These are phyloP conservation scores for Neurospora sp. DNA, from an alignment of 2,329 filamentous ascomycete species.

Conservation along the genomic window DNA sequence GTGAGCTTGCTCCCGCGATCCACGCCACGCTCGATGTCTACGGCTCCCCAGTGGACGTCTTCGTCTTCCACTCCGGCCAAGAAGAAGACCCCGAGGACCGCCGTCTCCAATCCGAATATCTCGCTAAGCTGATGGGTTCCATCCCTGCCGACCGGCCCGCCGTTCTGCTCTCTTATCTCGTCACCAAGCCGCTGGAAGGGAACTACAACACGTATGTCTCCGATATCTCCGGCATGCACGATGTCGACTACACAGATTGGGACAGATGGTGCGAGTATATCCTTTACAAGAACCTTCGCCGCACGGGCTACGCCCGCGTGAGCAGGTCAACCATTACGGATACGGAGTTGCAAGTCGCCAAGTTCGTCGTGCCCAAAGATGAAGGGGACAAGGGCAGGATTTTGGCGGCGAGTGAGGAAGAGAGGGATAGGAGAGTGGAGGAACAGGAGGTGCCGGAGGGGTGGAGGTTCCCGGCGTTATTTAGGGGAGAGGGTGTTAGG, in stretches of 20 bases:
- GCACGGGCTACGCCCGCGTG: conserved; percentile 82
- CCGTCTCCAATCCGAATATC: conserved; percentile 74
- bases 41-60: conserved; percentile 80
- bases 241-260: conserved; percentile 88
- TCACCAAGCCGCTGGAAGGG: conserved; percentile 79
- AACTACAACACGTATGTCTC: conserved; percentile 97
- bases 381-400: conserved; percentile 43
- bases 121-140: conserved; percentile 78
- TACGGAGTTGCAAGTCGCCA: conserved; percentile 92
- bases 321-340: conserved; percentile 89
- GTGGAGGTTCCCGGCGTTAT: conserved; percentile 73
- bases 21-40: conserved; percentile 94
- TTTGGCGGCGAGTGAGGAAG: conserved; percentile 35
- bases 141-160: conserved; percentile 57
- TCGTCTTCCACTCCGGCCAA: conserved; percentile 97
- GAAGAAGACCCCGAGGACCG: conserved; percentile 93
- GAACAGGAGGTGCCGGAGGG: conserved; percentile 70
- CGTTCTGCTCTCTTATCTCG: conserved; percentile 83
- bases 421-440: conserved; percentile 46
- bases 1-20: conserved; percentile 90
- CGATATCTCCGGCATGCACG: conserved; percentile 78
- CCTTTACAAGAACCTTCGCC: conserved; percentile 77
- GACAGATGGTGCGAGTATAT: conserved; percentile 99
- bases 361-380: conserved; percentile 74
- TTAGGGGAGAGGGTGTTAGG: conserved; percentile 75